These are phyloP conservation scores for Fistulifera solaris DNA, from an alignment of 108 stramenopile species.

Conservation along the genomic window DNA sequence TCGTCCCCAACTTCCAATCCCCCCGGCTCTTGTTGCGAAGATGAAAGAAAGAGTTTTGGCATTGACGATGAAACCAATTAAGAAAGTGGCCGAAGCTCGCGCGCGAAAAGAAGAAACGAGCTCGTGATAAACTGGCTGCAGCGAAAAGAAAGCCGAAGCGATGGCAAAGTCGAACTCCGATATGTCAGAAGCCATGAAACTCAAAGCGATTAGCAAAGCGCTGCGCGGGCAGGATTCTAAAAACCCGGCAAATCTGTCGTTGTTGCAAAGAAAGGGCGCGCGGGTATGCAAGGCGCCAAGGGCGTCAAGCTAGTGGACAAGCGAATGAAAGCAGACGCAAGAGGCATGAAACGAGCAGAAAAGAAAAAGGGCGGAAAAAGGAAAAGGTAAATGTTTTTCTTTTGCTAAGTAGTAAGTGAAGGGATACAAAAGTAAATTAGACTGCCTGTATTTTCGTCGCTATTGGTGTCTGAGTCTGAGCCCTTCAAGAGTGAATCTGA, in stretches of 20 bases:
- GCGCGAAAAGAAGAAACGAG: slow-evolving; percentile 89
- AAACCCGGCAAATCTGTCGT: slow-evolving; percentile 84
- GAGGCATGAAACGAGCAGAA: slow-evolving; percentile 55
- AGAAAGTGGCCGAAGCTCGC: slow-evolving; percentile 98
- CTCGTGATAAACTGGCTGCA: slow-evolving; percentile 67
- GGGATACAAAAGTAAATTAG: too few relatives aligned
- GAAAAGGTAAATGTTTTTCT: slow-evolving; percentile 13
- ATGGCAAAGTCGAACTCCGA: slow-evolving; percentile 80
- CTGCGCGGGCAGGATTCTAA: slow-evolving; percentile 71
- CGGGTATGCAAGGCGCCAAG: slow-evolving; percentile 65
- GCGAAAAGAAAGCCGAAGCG: slow-evolving; percentile 94
- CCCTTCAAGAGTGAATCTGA: too few relatives aligned
- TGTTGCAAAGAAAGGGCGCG: slow-evolving; percentile 59
- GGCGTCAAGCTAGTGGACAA: slow-evolving; percentile 92
- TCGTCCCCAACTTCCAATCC: slow-evolving; percentile 95
- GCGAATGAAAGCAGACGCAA: slow-evolving; percentile 89
- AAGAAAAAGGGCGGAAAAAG: slow-evolving; percentile 85
- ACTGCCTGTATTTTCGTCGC: too few relatives aligned
- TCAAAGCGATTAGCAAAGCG: slow-evolving; percentile 94
- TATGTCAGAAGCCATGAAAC: slow-evolving; percentile 92
- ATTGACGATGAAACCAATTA: slow-evolving; percentile 87
- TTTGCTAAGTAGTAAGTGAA: too few relatives aligned
- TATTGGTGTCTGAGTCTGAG: too few relatives aligned
- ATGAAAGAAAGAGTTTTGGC: slow-evolving; percentile 89
- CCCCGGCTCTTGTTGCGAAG: slow-evolving; percentile 86